These are phyloP conservation scores for Populus trichocarpa DNA, from an alignment of 441 rosid species.

Conservation along the genomic window DNA sequence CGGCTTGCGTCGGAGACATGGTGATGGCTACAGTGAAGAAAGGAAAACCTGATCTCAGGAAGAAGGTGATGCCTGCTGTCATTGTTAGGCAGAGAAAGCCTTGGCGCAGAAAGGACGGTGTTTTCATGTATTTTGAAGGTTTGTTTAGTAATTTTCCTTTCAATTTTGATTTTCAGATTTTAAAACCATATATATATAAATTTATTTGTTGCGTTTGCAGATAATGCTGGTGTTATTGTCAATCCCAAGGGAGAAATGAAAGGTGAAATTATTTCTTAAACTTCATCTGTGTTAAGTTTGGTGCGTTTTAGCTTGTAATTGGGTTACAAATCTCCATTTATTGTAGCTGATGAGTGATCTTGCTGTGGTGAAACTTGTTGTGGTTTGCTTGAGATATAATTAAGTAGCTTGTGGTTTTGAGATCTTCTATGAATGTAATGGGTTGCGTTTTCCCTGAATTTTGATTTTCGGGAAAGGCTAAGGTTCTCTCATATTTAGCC, in stretches of 20 bases:
- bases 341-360: neutral
- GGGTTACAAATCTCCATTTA: neutral
- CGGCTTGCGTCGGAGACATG: constrained; percentile 79
- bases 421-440: too few species aligned
- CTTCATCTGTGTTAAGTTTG: neutral
- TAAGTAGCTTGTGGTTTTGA: neutral
- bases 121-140: constrained; percentile 89
- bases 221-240: constrained; percentile 73
- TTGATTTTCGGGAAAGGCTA: too few species aligned
- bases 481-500: neutral
- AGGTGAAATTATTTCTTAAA: constrained; percentile 30
- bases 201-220: constrained; percentile 27
- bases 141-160: neutral
- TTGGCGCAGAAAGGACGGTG: constrained; percentile 89
- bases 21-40: constrained; percentile 82
- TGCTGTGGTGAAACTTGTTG: neutral
- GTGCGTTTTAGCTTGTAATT: neutral
- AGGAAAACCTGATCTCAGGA: constrained; percentile 72
- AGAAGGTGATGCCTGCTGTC: constrained; percentile 79
- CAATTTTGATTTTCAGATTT: neutral
- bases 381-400: neutral
- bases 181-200: neutral
- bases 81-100: constrained; percentile 77
- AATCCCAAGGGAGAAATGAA: constrained; percentile 80
- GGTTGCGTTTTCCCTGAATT: neutral